A percentile compares a stretch with the other conserved stretches of the same genome.
phyloP scores from a whole-genome alignment of 2,329 filamentous ascomycete genomes.

The Aspergillus felis region DNA sequence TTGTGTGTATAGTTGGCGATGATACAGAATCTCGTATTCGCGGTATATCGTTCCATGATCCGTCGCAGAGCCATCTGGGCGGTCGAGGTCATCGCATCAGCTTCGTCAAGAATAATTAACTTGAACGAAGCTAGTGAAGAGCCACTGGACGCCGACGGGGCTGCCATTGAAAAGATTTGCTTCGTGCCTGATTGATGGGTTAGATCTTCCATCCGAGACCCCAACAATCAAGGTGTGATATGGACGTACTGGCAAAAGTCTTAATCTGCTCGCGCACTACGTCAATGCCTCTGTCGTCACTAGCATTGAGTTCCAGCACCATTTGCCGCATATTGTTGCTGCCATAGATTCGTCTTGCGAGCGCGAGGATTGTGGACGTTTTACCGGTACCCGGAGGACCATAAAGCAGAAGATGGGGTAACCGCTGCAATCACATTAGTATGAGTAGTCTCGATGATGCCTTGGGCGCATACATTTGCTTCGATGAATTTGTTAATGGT shows the following conservation, averaged over 20 bases:
- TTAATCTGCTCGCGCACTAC: constrained; percentile 99
- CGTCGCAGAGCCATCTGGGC: constrained; percentile 95
- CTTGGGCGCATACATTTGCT: constrained; percentile 59
- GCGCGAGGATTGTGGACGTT: constrained; percentile 90
- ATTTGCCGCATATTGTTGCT: constrained; percentile 91
- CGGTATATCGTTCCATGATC: constrained; percentile 99
- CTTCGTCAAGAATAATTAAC: constrained; percentile 95
- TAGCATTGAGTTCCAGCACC: constrained; percentile 96
- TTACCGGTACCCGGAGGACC: constrained; percentile 96
- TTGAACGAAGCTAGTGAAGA: constrained; percentile 72
- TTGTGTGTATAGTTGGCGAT: constrained; percentile 99
- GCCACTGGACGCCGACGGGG: constrained; percentile 40
- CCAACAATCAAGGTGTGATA: background rate
- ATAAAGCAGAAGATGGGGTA: constrained; percentile 94
- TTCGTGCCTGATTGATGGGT: constrained; percentile 58
- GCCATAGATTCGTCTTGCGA: constrained; percentile 91
- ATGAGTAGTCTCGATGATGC: background rate
- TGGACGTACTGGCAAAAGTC: constrained; percentile 74
- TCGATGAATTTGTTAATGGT: constrained; percentile 99
- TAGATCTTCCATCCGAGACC: background rate
- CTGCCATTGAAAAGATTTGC: constrained; percentile 79
- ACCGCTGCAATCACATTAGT: constrained; percentile 48
- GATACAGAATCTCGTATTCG: constrained; percentile 95
- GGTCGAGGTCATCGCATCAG: constrained; percentile 99
- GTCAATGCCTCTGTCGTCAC: constrained; percentile 95